phyloP scores from a whole-genome alignment of 176 grass and related monocot genomes.

The Areca catechu region DNA sequence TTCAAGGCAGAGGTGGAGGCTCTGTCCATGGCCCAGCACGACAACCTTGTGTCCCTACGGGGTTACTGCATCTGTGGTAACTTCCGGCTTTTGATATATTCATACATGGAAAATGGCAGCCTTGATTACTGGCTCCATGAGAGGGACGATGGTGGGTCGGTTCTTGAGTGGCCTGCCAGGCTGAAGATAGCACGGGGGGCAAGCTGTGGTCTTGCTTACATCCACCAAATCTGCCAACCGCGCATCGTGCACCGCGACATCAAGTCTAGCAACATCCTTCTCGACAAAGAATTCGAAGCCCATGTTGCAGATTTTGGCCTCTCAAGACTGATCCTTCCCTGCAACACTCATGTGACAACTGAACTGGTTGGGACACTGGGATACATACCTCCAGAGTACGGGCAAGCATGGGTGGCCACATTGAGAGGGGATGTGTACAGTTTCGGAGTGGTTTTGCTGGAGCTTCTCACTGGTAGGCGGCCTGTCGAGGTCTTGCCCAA shows the following conservation, averaged over 20 bases:
- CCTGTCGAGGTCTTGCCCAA: constrained; percentile 35
- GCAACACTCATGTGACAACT: constrained; percentile 77
- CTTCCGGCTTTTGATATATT: constrained; percentile 67
- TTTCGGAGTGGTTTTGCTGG: no score
- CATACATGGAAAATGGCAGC: constrained; percentile 96
- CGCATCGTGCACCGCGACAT: constrained; percentile 82
- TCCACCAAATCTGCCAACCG: constrained; percentile 71
- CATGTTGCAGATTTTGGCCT: constrained; percentile 89
- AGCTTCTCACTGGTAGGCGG: constrained; percentile 31
- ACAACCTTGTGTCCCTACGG: constrained; percentile 66
- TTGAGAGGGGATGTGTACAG: constrained; percentile 5
- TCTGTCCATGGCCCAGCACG: constrained; percentile 62
- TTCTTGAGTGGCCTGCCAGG: constrained; percentile 68
- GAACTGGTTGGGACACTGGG: constrained; percentile 24
- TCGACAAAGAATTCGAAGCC: constrained; percentile 65
- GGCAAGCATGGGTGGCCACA: constrained; percentile 63
- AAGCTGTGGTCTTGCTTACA: constrained; percentile 63
- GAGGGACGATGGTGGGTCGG: constrained; percentile 23
- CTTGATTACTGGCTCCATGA: constrained; percentile 92
- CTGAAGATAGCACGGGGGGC: constrained; percentile 67
- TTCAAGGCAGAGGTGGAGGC: constrained; percentile 75
- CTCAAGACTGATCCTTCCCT: constrained; percentile 68
- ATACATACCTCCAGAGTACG: constrained; percentile 93
- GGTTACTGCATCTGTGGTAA: constrained; percentile 70
- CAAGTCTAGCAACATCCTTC: constrained; percentile 88